phyloP scores from a whole-genome alignment of 2,329 filamentous ascomycete genomes.

The Colletotrichum sp. region DNA sequence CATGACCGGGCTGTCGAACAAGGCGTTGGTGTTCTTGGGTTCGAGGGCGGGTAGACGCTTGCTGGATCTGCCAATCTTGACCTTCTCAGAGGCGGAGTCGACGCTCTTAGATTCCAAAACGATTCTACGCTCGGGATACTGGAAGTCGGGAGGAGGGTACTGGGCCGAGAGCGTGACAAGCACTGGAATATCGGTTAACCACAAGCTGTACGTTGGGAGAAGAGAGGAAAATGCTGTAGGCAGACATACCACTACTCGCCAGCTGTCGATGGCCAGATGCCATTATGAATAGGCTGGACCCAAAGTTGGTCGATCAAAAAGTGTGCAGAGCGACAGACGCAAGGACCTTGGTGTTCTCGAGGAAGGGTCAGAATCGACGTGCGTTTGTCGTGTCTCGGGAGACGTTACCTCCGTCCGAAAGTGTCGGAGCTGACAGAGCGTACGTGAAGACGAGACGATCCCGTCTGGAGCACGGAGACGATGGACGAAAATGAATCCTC shows the following conservation, averaged over 20 bases:
- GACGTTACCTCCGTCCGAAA: constrained; percentile 6
- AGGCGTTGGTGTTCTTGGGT: constrained; percentile 60
- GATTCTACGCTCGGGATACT: constrained; percentile 23
- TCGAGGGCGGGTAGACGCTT: constrained; percentile 37
- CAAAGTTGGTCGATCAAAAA: neutral
- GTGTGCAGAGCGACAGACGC: neutral
- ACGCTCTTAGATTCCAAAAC: constrained; percentile 32
- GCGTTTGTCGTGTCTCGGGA: neutral
- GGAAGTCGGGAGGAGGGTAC: constrained; percentile 14
- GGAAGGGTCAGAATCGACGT: neutral
- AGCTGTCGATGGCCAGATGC: neutral
- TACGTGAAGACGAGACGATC: neutral
- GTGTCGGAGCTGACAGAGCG: neutral
- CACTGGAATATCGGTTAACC: constrained; percentile 25
- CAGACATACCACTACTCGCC: constrained; percentile 4
- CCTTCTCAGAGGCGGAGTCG: neutral
- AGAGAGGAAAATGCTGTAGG: neutral
- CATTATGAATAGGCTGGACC: neutral
- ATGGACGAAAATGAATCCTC: neutral
- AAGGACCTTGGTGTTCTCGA: neutral
- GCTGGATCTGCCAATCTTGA: constrained; percentile 51
- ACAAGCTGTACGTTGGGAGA: neutral
- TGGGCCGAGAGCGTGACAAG: constrained; percentile 33
- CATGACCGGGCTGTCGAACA: constrained; percentile 75
- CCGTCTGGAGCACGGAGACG: neutral